Evolutionary conservation across 2,329 filamentous ascomycete species (phyloP).

Genomic region (Neopestalotiopsis sp.): DNA sequence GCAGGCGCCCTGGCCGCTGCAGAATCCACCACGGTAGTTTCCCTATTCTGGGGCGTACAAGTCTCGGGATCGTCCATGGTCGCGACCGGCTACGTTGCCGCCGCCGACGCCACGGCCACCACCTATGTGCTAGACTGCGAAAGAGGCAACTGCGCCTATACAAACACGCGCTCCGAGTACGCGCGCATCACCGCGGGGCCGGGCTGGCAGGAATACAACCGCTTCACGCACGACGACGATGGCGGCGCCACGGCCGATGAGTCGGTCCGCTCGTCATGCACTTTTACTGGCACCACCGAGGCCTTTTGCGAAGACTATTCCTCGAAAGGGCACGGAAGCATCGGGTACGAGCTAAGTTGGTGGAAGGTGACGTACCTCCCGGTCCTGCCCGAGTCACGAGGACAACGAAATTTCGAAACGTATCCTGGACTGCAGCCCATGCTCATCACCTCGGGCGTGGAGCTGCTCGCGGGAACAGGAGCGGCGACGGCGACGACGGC

Average conservation of each 20-base stretch:
- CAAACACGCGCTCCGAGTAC: conserved; percentile 12
- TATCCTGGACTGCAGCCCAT: conserved; percentile 12
- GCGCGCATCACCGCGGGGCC: conserved; percentile 12
- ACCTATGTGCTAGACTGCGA: conserved; percentile 14
- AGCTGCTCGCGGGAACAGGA: conserved; percentile 3
- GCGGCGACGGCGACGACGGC: neutral
- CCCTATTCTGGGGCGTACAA: neutral
- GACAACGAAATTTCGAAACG: neutral
- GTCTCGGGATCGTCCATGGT: neutral
- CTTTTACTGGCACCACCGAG: conserved; percentile 2
- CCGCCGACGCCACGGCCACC: conserved; percentile 10
- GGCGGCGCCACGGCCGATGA: neutral
- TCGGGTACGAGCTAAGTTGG: neutral
- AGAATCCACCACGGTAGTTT: conserved; percentile 13
- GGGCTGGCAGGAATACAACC: neutral
- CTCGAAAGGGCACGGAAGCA: neutral
- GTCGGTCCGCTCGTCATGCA: neutral
- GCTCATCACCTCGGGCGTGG: conserved; percentile 15
- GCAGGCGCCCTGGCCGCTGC: neutral
- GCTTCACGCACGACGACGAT: neutral
- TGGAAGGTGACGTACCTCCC: conserved; percentile 2
- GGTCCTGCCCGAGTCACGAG: neutral
- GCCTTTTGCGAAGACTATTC: conserved; percentile 2
- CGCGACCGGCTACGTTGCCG: conserved; percentile 16
- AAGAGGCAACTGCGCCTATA: neutral